Evolutionary conservation across 2,329 filamentous ascomycete species (phyloP).

Genomic region (Sclerotinia subarctica): DNA sequence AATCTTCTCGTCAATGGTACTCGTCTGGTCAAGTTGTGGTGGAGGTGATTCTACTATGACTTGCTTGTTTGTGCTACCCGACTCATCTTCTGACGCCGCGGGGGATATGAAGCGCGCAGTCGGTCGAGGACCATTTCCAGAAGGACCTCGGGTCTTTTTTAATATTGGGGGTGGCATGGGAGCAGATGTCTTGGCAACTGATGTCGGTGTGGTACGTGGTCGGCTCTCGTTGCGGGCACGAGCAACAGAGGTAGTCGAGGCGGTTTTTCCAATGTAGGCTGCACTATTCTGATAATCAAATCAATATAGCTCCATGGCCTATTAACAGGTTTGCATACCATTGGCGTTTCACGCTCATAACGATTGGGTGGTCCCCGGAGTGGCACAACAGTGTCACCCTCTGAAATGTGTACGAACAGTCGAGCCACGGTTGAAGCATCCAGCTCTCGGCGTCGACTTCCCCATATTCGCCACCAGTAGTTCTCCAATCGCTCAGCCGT

Average conservation of each 20-base stretch:
- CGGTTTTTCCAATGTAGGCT: constrained; percentile 23
- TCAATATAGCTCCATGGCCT: constrained; percentile 29
- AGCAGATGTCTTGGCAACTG: constrained; percentile 41
- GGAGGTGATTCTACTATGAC: constrained; percentile 33
- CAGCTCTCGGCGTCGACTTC: constrained; percentile 48
- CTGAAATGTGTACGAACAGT: constrained; percentile 57
- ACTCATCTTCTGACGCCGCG: constrained; percentile 46
- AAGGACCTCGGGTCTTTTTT: constrained; percentile 56
- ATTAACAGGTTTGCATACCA: constrained; percentile 42
- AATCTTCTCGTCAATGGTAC: constrained; percentile 26
- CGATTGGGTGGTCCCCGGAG: constrained; percentile 52
- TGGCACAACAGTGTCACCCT: constrained; percentile 55
- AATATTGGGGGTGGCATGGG: constrained; percentile 52
- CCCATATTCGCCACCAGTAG: constrained; percentile 66
- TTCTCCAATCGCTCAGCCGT: constrained; percentile 61
- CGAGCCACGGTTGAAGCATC: constrained; percentile 53
- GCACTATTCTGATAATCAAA: constrained; percentile 29
- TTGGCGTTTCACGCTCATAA: constrained; percentile 46
- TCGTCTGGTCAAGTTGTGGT: constrained; percentile 22
- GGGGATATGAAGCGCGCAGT: constrained; percentile 60
- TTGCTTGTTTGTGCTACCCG: constrained; percentile 41
- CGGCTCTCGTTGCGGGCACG: constrained; percentile 23
- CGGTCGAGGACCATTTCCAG: constrained; percentile 52
- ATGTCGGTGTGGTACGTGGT: constrained; percentile 27
- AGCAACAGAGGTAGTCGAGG: constrained; percentile 30